Evolutionary conservation across 2,329 filamentous ascomycete genomes (phyloP), one percentile per base, ranked within the genome.

Genomic region (Lachnum nothofagi): DNA sequence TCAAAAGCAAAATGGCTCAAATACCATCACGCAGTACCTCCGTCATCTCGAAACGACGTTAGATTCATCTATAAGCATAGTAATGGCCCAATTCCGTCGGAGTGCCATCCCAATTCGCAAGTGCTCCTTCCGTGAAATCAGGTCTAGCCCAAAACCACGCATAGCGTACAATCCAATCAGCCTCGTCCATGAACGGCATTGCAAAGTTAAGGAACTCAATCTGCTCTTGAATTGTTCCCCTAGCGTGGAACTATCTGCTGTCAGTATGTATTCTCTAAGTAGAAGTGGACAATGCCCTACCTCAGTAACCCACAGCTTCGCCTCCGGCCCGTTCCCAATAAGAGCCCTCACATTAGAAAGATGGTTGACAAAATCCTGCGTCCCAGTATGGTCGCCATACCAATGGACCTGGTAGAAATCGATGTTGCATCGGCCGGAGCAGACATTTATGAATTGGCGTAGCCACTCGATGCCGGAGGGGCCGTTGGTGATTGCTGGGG

Each of bases 331-430:
- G 6, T 20, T 17, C 12, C 31, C 43, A 42, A 34, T 20, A 19
- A 43, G 12, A 10, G 17, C 17, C 5, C 20, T n/a, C 42, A 64
- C 65, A 25, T 68, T 65, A 10, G 65, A 46, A 25, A 72, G 56
- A 58, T 71, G 68, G 45, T 59, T 45, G 62, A 71, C 66, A 62
- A 74, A 69, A 60, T 66, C 61, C 20, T 55, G 57, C 29, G 16
- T 4, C 8, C 22, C 24, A 39, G 44, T 24, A 9, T 17, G 10
- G 14, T 17, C 22, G 24, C 24, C 41, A 22, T 49, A 49, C 70
- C 70, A 74, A 58, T 74, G 72, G 19, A 72, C 60, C 52, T 67
- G 64, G 46, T 73, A 49, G 54, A 68, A 71, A 57, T 73, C 70
- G 41, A 74, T 67, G 16, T 60, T 61, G 63, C 70, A 72, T 31